Evolutionary conservation across 23 red algal genomes (phyloP), one percentile per base, ranked within the genome.

Genomic region (Gracilaria vermiculophylla): DNA sequence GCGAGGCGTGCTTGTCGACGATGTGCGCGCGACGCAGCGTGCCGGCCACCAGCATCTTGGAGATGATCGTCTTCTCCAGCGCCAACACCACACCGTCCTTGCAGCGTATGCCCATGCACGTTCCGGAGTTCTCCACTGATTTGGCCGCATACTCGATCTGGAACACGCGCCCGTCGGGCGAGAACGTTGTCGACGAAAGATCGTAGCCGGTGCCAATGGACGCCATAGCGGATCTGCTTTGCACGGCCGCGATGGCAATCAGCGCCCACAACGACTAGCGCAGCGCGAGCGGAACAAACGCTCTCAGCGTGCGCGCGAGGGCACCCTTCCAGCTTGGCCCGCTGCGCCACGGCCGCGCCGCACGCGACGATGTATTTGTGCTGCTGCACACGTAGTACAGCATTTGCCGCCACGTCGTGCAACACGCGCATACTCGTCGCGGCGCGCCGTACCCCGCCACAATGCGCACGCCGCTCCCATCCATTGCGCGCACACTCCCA

Each of bases 131-230:
- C 53, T 99, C 97, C n/a, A 96, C 97, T 47, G 97, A 84, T 69
- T 99, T 99, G 2, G 61, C 71, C 13, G 97, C 87, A 82, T 99
- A 99, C 52, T 99, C 97, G 49, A 96, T 75, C 71, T 99, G 97
- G 51, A 95, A 99, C 14, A 99, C 97, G 40, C 97, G 92, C 24
- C 97, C 97, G 42, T 99, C 97, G 2, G 97, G 97, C 15, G 97
- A 99, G 64, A 99, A 99, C 39, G 93, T 99, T 17, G 97, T 96
- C 1, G 97, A 91, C 16, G 82, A 93, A 49, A 99, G 86, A 82
- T 99, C 97, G 75, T 99, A 99, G 1, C 87, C 87, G 9, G 87
- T 91, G 42, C 87, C 87, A 32, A 91, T 91, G 20, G 87, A 91
- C 15, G 87, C 87, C 87, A 91, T 91, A 39, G n/a, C 29, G 42